Evolutionary conservation across 2,329 filamentous ascomycete genomes (phyloP), one percentile per base, ranked within the genome.

Genomic region (Amesomyces nigricolor): DNA sequence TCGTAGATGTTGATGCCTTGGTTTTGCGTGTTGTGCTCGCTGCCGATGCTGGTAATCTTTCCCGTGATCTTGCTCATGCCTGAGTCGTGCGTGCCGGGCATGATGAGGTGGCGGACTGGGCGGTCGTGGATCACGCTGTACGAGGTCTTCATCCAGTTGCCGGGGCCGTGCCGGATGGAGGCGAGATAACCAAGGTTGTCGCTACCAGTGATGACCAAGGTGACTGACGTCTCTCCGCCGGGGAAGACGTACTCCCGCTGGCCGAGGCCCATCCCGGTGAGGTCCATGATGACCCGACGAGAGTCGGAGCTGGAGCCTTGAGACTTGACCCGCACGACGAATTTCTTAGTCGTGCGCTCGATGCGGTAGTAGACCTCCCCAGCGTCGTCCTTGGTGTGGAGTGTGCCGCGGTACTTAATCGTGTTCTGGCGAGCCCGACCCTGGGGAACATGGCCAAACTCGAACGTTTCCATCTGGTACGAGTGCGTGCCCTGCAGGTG

Each of bases 61-160:
- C 61, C 53, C 13, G 65, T 71, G 57, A 75, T 74, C 1, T 58
- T 67, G 22, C 68, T 72, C 75, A 79, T 78, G n/a, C 75, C 76
- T 0, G 75, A 68, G 55, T 78, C 74, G 57, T 79, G 75, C 3
- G 73, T 71, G 8, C 75, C 76, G 0, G 76, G 76, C 68, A 79
- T 73, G 47, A 73, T 69, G 16, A 79, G 67, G 30, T 77, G 70
- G 50, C 72, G 72, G 0, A 79, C 62, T 1, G 69, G 70, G 10
- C 76, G 70, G 57, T 68, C 65, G 38, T 65, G 64, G 57, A 72
- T 71, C 2, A 66, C 63, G 16, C 67, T 53, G 54, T 69, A 67
- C 9, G 71, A 61, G 5, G 56, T 53, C 35, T 58, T 63, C 70
- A 71, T 71, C 69, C 69, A 72, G 54, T 58, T 57, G 32, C 63